phyloP scores from a whole-genome alignment of 1,284 basidiomycete species.

The Chiua sp. region DNA sequence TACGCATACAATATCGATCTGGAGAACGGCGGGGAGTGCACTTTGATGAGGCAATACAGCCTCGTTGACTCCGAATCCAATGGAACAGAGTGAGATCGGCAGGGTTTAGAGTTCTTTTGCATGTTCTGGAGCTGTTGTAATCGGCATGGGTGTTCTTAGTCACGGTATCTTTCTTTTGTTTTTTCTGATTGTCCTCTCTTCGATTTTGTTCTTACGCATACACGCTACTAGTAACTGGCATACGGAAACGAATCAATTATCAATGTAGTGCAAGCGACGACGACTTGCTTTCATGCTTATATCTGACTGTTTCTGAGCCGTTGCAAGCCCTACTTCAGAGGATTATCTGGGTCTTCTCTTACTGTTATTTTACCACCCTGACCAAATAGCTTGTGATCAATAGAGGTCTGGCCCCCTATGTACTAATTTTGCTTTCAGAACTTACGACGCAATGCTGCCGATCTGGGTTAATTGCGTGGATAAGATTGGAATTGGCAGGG shows the following conservation, averaged over 20 bases:
- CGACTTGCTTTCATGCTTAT: no score
- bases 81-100: constrained; percentile 31
- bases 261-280: no score
- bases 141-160: neutral
- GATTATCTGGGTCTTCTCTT: no score
- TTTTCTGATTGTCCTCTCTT: neutral
- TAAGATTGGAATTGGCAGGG: no score
- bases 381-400: no score
- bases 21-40: constrained; percentile 96
- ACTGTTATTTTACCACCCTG: no score
- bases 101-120: neutral
- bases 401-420: no score
- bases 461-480: no score
- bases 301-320: no score
- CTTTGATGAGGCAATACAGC: constrained; percentile 93
- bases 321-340: no score
- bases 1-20: constrained; percentile 97
- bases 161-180: neutral
- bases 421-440: no score
- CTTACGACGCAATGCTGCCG: no score
- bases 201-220: constrained; percentile 2
- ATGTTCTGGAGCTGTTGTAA: constrained; percentile 1
- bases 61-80: constrained; percentile 41
- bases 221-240: constrained; percentile 1
- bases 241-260: neutral